phyloP scores from a whole-genome alignment of 441 rosid species.

The Erodium moschatum region DNA sequence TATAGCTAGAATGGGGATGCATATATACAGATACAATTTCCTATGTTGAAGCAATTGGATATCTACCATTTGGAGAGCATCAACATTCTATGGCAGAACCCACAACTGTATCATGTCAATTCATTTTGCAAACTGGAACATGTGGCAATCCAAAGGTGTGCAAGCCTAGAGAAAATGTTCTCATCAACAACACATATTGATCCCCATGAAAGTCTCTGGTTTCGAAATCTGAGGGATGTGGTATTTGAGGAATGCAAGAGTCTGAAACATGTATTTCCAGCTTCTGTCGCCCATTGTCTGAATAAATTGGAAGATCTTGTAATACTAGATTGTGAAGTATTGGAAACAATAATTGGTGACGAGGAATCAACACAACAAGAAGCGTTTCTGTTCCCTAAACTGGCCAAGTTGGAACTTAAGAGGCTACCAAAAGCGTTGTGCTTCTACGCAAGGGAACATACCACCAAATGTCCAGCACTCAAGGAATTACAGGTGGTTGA shows the following conservation, averaged over 20 bases:
- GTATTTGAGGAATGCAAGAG: neutral
- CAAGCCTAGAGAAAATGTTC: neutral
- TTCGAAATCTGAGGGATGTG: neutral
- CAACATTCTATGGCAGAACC: neutral
- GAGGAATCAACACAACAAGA: neutral
- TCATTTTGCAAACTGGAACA: neutral
- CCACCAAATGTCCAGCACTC: neutral
- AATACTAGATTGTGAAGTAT: neutral
- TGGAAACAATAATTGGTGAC: neutral
- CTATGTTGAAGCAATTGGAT: neutral
- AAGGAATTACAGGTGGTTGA: neutral
- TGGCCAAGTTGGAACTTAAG: neutral
- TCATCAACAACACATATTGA: neutral
- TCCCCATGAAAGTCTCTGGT: neutral
- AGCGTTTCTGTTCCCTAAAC: neutral
- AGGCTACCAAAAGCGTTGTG: neutral
- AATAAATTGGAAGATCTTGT: neutral
- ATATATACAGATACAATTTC: neutral
- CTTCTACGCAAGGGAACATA: slow-evolving; percentile 3
- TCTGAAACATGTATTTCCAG: slow-evolving; percentile 5
- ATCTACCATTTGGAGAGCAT: neutral
- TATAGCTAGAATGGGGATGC: too few species aligned
- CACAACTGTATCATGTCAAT: neutral
- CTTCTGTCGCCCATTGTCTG: neutral
- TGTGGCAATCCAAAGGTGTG: neutral